Base-by-base conservation (phyloP, 139 green algal species). In the Tetradesmus obliquus region DNA sequence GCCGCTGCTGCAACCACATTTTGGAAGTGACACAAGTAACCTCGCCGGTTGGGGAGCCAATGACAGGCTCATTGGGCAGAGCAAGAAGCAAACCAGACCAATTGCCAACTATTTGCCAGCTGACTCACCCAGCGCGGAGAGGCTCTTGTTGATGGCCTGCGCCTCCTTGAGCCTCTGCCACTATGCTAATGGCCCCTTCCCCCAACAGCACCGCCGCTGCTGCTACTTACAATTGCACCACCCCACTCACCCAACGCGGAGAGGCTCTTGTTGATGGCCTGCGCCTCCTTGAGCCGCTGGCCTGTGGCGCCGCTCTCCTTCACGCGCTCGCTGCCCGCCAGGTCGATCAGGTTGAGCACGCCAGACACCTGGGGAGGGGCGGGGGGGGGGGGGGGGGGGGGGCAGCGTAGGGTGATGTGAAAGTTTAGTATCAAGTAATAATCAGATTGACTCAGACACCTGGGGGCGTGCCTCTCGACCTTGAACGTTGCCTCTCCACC, bases 201-300 rank as follows among this genome's bases (percentile, higher is more conserved):
- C n/a, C n/a, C n/a, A n/a, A n/a, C n/a, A n/a, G n/a, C n/a, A n/a
- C n/a, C n/a, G n/a, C n/a, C n/a, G n/a, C n/a, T n/a, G n/a, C n/a
- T n/a, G n/a, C n/a, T 72, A 72, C 8, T 72, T 72, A 20, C 9
- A 81, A 57, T 55, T 17, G 2, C 32, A 82, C 55, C 2, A 74
- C 19, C 83, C 81, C 62, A 22, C 94, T 93, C 88, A 92, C 95
- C 97, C 24, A 98, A 92, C 15, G 97, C 95, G n/a, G 57, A 95
- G 2, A 99, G 94, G 81, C 90, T 96, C 93, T 97, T 98, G 96
- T 99, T 99, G 96, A 99, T 99, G 94, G 96, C 94, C 92, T 98
- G 96, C 2, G 98, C 98, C 96, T 99, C 98, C 94, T 97, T 97
- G 69, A 99, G 94, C 87, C 97, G 94, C 62, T 96, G 87, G 0